Evolutionary conservation across 129 eudicot genomes (phyloP).

Genomic region (Centella asiatica): DNA sequence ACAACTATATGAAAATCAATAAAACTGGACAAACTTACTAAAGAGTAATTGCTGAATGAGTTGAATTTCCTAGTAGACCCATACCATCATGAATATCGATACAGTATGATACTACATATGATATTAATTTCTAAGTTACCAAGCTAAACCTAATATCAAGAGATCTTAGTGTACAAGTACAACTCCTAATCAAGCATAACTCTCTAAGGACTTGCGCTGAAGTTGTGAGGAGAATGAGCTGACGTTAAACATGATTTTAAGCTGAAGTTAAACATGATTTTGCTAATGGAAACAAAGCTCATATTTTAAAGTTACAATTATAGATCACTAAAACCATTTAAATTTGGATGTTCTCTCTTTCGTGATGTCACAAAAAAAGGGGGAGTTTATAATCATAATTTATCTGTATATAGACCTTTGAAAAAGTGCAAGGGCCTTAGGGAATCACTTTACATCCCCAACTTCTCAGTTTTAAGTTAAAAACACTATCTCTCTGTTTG

Average conservation of each 20-base stretch:
- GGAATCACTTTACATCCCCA: too few species aligned
- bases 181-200: background rate
- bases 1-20: too few species aligned
- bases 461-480: too few species aligned
- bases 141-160: background rate
- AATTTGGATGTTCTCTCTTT: too few species aligned
- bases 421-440: too few species aligned
- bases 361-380: too few species aligned
- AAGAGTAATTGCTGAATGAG: background rate
- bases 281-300: background rate
- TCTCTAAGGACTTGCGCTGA: background rate
- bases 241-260: background rate
- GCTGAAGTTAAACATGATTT: background rate
- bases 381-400: too few species aligned
- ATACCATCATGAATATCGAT: background rate
- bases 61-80: background rate
- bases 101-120: background rate
- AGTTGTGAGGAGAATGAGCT: background rate
- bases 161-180: background rate
- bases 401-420: too few species aligned
- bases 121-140: background rate
- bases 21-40: background rate
- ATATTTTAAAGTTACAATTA: too few species aligned
- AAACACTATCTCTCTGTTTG: too few species aligned
- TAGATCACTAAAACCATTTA: too few species aligned